Evolutionary conservation across 1,284 basidiomycete species (phyloP).

Genomic region (Pseudozyma sp.): DNA sequence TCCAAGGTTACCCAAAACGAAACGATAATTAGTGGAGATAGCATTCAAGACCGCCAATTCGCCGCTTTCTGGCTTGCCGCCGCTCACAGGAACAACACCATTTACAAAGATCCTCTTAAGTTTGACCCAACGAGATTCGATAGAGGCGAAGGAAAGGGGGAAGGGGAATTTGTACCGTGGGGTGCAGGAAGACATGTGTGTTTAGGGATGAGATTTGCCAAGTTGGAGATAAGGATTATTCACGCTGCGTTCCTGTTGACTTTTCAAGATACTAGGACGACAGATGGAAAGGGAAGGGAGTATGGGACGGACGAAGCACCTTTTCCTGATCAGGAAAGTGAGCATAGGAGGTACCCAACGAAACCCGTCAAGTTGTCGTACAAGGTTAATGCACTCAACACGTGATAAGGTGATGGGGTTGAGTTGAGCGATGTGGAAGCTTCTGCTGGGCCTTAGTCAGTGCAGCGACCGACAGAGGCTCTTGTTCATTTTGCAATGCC

Average conservation of each 20-base stretch:
- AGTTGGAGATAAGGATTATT: conserved; percentile 43
- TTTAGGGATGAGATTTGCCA: conserved; percentile 51
- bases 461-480: no score
- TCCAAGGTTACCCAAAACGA: conserved; percentile 29
- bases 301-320: conserved; percentile 21
- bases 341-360: conserved; percentile 42
- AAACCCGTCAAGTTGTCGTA: conserved; percentile 35
- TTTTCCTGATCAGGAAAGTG: conserved; percentile 41
- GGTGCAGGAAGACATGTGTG: conserved; percentile 51
- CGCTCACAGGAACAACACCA: conserved; percentile 38
- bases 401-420: neutral
- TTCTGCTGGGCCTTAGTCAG: no score
- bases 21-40: conserved; percentile 24
- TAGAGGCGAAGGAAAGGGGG: conserved; percentile 40
- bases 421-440: no score
- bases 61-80: conserved; percentile 45
- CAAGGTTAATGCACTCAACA: conserved; percentile 12
- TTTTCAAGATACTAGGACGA: conserved; percentile 23
- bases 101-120: conserved; percentile 41
- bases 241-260: conserved; percentile 39
- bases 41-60: conserved; percentile 35
- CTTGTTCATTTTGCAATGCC: no score
- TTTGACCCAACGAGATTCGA: conserved; percentile 50
- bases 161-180: conserved; percentile 53
- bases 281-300: conserved; percentile 12